Evolutionary conservation across 2,329 filamentous ascomycete species (phyloP).

Genomic region (Clarireedia monteithiana): DNA sequence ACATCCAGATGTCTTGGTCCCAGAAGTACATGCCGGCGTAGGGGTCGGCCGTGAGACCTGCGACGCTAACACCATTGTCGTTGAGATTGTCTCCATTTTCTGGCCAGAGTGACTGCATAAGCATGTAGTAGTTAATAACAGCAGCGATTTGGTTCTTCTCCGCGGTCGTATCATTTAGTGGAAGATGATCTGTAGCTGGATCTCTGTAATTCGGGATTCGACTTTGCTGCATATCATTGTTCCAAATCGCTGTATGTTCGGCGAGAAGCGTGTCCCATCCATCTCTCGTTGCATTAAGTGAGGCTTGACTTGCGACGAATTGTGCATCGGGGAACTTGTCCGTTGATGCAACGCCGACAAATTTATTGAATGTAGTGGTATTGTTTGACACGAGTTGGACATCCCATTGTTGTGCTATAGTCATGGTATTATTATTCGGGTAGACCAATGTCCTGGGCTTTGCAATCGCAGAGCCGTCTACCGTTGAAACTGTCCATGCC

Average conservation of each 20-base stretch:
- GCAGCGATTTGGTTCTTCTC: constrained; percentile 37
- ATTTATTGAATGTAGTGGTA: constrained; percentile 50
- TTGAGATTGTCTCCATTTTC: constrained; percentile 42
- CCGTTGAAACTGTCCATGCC: constrained; percentile 45
- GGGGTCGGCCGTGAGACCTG: constrained; percentile 54
- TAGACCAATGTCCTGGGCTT: constrained; percentile 12
- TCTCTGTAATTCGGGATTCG: constrained; percentile 42
- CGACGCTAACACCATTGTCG: constrained; percentile 53
- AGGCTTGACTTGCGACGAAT: constrained; percentile 32
- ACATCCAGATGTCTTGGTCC: constrained; percentile 24
- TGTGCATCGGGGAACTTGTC: constrained; percentile 51
- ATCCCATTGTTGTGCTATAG: constrained; percentile 48
- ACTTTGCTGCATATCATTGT: constrained; percentile 26
- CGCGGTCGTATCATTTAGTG: constrained; percentile 17
- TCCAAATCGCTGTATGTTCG: constrained; percentile 12
- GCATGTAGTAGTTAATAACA: constrained; percentile 40
- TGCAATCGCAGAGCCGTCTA: constrained; percentile 24
- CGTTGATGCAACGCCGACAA: constrained; percentile 52
- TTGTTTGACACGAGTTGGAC: constrained; percentile 42
- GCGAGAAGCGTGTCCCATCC: constrained; percentile 9
- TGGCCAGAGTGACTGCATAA: constrained; percentile 38
- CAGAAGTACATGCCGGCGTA: constrained; percentile 46
- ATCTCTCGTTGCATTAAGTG: constrained; percentile 31
- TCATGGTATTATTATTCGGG: constrained; percentile 47
- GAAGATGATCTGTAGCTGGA: constrained; percentile 41